Conservation (phyloP, 805 yeast genomes). For the Alloascoidea africana region DNA sequence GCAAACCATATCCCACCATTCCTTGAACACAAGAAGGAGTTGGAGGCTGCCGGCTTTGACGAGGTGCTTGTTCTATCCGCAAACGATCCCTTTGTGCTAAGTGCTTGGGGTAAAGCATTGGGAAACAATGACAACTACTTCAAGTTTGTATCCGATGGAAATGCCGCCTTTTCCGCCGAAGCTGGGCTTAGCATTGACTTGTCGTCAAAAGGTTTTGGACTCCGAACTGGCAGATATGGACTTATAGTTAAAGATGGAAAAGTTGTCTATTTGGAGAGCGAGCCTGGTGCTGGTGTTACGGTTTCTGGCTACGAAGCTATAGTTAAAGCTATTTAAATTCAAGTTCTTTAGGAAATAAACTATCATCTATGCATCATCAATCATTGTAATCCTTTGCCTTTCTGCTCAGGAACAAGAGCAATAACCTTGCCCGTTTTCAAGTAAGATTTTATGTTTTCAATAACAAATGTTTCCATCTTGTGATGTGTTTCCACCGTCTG, state of each 20-base stretch:
- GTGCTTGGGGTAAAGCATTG: constrained; percentile 49
- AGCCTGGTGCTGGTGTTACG: constrained; percentile 24
- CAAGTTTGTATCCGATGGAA: constrained; percentile 55
- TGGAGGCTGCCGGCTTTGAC: constrained; percentile 47
- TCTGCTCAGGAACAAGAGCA: constrained; percentile 83
- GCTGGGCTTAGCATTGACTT: constrained; percentile 45
- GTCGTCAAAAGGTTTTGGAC: constrained; percentile 36
- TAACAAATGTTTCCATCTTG: constrained; percentile 70
- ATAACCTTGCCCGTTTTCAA: constrained; percentile 53
- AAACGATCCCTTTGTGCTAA: constrained; percentile 57
- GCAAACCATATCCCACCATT: constrained; percentile 59
- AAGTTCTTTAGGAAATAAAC: too few relatives aligned
- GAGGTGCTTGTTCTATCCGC: constrained; percentile 46
- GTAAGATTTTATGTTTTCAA: constrained; percentile 46
- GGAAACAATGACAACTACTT: constrained; percentile 16
- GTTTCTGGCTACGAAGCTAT: constrained; percentile 33
- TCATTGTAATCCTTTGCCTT: too few relatives aligned
- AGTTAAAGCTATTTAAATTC: too few relatives aligned
- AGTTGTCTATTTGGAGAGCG: constrained; percentile 34
- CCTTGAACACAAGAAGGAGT: constrained; percentile 30
- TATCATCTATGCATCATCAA: too few relatives aligned
- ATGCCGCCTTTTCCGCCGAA: constrained; percentile 38
- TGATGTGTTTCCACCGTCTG: constrained; percentile 27
- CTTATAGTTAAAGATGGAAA: constrained; percentile 46
- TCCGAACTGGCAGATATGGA: constrained; percentile 60